Conservation (phyloP, 768 basidiomycete genomes). For the Leccinum subtestaceum region DNA sequence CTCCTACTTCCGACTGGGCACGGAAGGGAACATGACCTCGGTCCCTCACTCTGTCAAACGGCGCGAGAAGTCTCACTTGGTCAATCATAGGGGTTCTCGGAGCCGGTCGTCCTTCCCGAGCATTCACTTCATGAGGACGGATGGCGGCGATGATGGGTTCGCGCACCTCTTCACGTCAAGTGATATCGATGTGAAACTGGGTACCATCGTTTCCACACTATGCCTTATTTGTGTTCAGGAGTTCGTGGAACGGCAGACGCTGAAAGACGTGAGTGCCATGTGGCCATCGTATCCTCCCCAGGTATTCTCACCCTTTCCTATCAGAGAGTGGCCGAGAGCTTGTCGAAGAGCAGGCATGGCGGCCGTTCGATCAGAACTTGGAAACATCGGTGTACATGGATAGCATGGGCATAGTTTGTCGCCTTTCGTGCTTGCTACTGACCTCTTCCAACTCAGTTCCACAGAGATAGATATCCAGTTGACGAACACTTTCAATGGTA, state of each 20-base stretch:
- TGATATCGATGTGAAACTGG: slow-evolving; percentile 28
- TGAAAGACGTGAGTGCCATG: slow-evolving; percentile 61
- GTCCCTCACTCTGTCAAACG: slow-evolving; percentile 45
- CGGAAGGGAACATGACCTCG: slow-evolving; percentile 52
- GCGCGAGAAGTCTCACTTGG: slow-evolving; percentile 51
- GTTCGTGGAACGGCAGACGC: slow-evolving; percentile 86
- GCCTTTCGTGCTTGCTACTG: slow-evolving; percentile 1
- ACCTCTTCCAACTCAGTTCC: slow-evolving; percentile 47
- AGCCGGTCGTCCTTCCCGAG: slow-evolving; percentile 72
- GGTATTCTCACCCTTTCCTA: neutral
- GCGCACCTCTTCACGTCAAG: slow-evolving; percentile 36
- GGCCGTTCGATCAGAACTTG: slow-evolving; percentile 83
- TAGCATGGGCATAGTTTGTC: slow-evolving; percentile 45
- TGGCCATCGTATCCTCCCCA: neutral
- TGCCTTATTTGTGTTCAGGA: slow-evolving; percentile 46
- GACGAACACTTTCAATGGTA: slow-evolving; percentile 92
- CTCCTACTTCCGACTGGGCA: slow-evolving; percentile 2
- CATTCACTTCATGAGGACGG: slow-evolving; percentile 69
- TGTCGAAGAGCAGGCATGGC: slow-evolving; percentile 88
- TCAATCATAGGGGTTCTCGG: slow-evolving; percentile 52
- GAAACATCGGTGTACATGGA: slow-evolving; percentile 74
- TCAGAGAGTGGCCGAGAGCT: slow-evolving; percentile 73
- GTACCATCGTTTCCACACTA: neutral
- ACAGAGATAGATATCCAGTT: slow-evolving; percentile 76
- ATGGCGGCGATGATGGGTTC: slow-evolving; percentile 41